phyloP scores from a whole-genome alignment of 495 filamentous ascomycete species.

The Tuber calosporum region DNA sequence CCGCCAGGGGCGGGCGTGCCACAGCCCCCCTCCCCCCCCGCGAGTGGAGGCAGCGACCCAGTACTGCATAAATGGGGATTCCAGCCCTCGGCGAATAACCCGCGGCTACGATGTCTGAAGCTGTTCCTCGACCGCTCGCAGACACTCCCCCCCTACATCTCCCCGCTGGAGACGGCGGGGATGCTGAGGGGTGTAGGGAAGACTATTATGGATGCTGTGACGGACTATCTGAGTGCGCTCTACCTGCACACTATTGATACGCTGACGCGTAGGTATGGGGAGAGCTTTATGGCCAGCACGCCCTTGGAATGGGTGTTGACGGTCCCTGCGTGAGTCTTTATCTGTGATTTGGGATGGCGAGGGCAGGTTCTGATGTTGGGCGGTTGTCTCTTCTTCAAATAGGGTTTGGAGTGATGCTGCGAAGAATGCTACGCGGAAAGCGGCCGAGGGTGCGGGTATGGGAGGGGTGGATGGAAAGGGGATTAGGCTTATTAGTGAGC shows the following conservation, averaged over 20 bases:
- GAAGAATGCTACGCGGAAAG: conserved; percentile 59
- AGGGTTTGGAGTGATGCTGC: conserved; percentile 67
- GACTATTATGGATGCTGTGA: conserved; percentile 54
- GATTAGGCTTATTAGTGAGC: conserved; percentile 65
- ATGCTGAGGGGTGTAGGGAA: conserved; percentile 59
- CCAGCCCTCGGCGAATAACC: conserved; percentile 28
- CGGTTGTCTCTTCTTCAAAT: conserved; percentile 42
- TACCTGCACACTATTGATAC: conserved; percentile 67
- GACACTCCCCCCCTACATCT: conserved; percentile 66
- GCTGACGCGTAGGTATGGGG: conserved; percentile 56
- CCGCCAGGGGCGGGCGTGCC: conserved; percentile 21
- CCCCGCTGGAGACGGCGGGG: conserved; percentile 61
- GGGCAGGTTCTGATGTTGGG: conserved; percentile 41
- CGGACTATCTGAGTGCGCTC: conserved; percentile 61
- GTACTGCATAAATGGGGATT: conserved; percentile 19
- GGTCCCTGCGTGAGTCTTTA: conserved; percentile 52
- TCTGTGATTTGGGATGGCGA: conserved; percentile 24
- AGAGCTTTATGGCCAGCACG: conserved; percentile 55
- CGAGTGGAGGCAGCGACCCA: not conserved
- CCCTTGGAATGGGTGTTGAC: conserved; percentile 62
- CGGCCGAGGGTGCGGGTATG: conserved; percentile 63
- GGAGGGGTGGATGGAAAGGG: conserved; percentile 39
- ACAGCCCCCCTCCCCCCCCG: conserved; percentile 34
- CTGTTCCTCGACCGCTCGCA: conserved; percentile 68
- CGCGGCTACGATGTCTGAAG: conserved; percentile 65